Evolutionary conservation across 768 basidiomycete species (phyloP).

Genomic region (Suillus plorans): DNA sequence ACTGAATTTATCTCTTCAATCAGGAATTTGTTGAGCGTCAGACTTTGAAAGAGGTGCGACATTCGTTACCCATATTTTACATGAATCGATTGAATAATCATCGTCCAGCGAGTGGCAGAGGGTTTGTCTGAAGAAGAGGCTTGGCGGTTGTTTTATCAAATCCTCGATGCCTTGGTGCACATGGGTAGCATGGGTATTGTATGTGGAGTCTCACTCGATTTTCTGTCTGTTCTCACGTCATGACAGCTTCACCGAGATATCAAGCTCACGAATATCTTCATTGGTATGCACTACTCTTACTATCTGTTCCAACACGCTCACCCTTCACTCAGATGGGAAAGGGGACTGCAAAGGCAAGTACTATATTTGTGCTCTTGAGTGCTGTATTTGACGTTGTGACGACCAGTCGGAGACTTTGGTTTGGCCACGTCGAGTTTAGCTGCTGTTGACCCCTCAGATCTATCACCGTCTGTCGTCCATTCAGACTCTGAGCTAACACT

Average conservation of each 20-base stretch:
- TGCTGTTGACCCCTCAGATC: slow-evolving; percentile 72
- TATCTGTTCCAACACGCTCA: neutral
- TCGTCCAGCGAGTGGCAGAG: slow-evolving; percentile 66
- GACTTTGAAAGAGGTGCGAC: slow-evolving; percentile 75
- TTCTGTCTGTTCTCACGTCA: slow-evolving; percentile 4
- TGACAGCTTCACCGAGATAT: slow-evolving; percentile 78
- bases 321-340: slow-evolving; percentile 58
- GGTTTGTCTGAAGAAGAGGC: slow-evolving; percentile 82
- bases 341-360: slow-evolving; percentile 75
- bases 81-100: neutral
- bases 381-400: neutral
- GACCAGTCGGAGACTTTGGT: slow-evolving; percentile 86
- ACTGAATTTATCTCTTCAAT: neutral
- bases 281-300: slow-evolving; percentile 53
- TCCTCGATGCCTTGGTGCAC: slow-evolving; percentile 86
- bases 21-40: slow-evolving; percentile 91
- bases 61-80: slow-evolving; percentile 5
- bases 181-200: slow-evolving; percentile 89
- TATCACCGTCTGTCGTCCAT: slow-evolving; percentile 44
- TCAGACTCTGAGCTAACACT: slow-evolving; percentile 73
- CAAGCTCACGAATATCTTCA: slow-evolving; percentile 92
- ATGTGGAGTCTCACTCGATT: slow-evolving; percentile 25
- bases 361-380: neutral
- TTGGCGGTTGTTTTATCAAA: slow-evolving; percentile 89
- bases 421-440: slow-evolving; percentile 82